Base-by-base conservation (phyloP, 306 rosid species). In the Elaeagnus macrophylla region DNA sequence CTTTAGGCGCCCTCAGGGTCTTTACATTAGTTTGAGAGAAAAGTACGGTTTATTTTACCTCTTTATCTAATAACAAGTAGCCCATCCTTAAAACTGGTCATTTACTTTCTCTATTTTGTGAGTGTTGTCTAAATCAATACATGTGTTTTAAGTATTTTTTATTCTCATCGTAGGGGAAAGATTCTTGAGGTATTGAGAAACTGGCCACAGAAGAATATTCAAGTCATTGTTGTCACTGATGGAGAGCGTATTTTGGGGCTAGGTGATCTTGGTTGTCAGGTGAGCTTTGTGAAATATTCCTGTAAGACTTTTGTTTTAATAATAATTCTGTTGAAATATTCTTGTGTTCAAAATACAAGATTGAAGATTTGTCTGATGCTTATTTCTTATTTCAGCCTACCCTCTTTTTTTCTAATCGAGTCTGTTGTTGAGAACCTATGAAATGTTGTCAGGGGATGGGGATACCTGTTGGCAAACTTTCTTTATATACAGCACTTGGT, bases 261-360 rank as follows among this genome's bases (percentile, higher is more conserved):
- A 10, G 97, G 97, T 18, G 96, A 91, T 75, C 96, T 91, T 62
- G 97, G 97, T 35, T 91, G 95, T 69, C 97, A 91, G 75, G 96
- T 91, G 75, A 67, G 14, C 62, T 63, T 51, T 12, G 15, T 51
- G 45, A 54, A 41, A 49, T 43, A n/a, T 60, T 56, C 10, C 48
- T 52, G 39, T 19, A 8, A 15, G 7, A 44, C 35, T 39, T 43
- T 53, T 42, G 15, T 54, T 8, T 57, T 36, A 19, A 58, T 58
- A 48, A 35, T 25, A 25, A 25, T 49, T 20, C 20, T 8, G 8
- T 12, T 25, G 43, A 60, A 54, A 9, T 49, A 15, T 52, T 7
- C n/a, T 51, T 12, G 41, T 18, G 10, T 16, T 10, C 13, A 2
- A 59, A 47, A 49, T 53, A 16, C 16, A 35, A 48, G 19, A 12